Percentiles rank a stretch among this genome's conserved stretches.
phyloP scores from a whole-genome alignment of 2,329 filamentous ascomycete genomes.

The Pleoardoris graminearum region DNA sequence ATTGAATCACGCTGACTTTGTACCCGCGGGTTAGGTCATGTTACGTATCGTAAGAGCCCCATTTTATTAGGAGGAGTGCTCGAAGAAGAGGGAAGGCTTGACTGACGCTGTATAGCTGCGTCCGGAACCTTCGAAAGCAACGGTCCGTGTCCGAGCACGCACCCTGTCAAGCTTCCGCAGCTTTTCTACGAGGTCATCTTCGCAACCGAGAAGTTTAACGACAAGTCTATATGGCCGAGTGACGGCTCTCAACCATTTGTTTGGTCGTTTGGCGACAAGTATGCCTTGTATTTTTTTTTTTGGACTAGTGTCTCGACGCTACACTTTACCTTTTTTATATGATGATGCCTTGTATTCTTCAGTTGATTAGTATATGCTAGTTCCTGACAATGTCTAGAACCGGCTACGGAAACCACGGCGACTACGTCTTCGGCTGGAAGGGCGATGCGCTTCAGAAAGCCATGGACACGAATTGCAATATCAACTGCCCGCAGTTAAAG shows the following conservation, averaged over 20 bases:
- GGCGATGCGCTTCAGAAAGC: constrained; percentile 51
- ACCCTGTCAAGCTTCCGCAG: constrained; percentile 46
- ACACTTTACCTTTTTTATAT: too few species aligned
- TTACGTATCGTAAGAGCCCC: too few species aligned
- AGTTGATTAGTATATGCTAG: neutral
- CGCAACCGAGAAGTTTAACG: constrained; percentile 42
- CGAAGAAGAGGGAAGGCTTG: too few species aligned
- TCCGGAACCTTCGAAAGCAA: constrained; percentile 38
- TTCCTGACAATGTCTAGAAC: constrained; percentile 44
- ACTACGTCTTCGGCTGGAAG: constrained; percentile 59
- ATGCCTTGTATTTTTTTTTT: constrained; percentile 19
- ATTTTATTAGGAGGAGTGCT: too few species aligned
- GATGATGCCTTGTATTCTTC: too few species aligned
- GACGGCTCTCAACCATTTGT: constrained; percentile 38
- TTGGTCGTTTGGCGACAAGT: constrained; percentile 42
- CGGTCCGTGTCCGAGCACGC: constrained; percentile 56
- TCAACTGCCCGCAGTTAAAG: constrained; percentile 47
- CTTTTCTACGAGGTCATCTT: constrained; percentile 28
- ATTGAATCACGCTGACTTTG: too few species aligned
- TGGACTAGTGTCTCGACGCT: too few species aligned
- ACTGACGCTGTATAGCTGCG: constrained; percentile 4
- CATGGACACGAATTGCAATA: constrained; percentile 37
- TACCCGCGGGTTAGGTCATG: too few species aligned
- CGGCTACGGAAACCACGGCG: constrained; percentile 55
- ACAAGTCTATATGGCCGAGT: constrained; percentile 21